Evolutionary conservation across 208 protist species (phyloP).

Genomic region (Phytomonas francai): DNA sequence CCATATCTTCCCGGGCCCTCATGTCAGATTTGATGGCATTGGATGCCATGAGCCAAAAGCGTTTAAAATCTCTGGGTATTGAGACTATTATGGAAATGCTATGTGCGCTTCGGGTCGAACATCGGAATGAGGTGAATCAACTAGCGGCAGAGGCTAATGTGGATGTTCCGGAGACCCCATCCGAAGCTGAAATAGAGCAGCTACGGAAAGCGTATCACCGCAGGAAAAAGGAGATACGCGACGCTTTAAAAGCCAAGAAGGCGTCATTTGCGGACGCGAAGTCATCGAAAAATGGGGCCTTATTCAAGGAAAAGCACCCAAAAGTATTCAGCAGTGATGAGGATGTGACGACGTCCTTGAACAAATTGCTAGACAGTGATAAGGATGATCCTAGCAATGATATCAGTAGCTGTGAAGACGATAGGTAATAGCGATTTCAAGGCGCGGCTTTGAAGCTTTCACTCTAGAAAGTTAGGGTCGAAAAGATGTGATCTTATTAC

Average conservation of each 20-base stretch:
- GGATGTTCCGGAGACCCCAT: slow-evolving; percentile 16
- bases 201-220: slow-evolving; percentile 22
- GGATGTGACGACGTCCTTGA: background rate
- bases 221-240: slow-evolving; percentile 10
- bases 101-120: slow-evolving; percentile 70
- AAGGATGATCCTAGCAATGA: too few species aligned
- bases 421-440: too few species aligned
- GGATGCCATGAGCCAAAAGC: slow-evolving; percentile 24
- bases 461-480: background rate
- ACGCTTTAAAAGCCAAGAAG: background rate
- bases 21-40: slow-evolving; percentile 87
- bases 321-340: background rate
- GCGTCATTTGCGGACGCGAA: slow-evolving; percentile 3
- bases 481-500: background rate
- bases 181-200: slow-evolving; percentile 13
- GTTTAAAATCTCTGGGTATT: slow-evolving; percentile 57
- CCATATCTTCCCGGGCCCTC: slow-evolving; percentile 77
- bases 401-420: too few species aligned
- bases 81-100: slow-evolving; percentile 91
- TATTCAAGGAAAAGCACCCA: background rate
- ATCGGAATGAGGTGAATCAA: slow-evolving; percentile 36
- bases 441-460: too few species aligned
- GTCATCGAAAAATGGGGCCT: slow-evolving; percentile 1
- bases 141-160: slow-evolving; percentile 32
- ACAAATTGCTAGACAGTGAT: background rate